Conservation (phyloP, 2,329 filamentous ascomycete genomes). For the Xylaria sp. region DNA sequence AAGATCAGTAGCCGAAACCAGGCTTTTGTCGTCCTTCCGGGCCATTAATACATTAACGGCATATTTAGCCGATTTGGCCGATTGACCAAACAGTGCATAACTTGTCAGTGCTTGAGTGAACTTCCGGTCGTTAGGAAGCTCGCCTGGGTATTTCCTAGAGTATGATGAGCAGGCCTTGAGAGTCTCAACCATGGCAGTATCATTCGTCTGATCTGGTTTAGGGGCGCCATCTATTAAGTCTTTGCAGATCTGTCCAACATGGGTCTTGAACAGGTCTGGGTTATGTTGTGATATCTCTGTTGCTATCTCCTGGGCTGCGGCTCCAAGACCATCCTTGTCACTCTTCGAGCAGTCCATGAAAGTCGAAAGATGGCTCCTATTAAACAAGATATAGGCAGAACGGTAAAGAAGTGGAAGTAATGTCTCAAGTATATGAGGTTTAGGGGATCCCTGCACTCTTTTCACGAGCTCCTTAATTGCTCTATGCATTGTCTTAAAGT, state of each 20-base stretch:
- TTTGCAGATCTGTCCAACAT: constrained; percentile 89
- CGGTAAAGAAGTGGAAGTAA: constrained; percentile 83
- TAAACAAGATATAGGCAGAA: constrained; percentile 84
- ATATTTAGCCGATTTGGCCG: constrained; percentile 86
- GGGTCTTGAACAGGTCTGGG: constrained; percentile 88
- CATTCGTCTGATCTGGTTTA: constrained; percentile 68
- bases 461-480: constrained; percentile 90
- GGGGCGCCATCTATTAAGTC: constrained; percentile 83
- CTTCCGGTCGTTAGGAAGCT: constrained; percentile 80
- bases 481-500: constrained; percentile 89
- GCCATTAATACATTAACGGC: constrained; percentile 89
- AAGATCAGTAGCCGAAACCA: constrained; percentile 85
- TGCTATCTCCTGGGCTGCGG: constrained; percentile 83
- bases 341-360: constrained; percentile 88
- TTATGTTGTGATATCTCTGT: constrained; percentile 91
- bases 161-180: constrained; percentile 94
- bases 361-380: constrained; percentile 88
- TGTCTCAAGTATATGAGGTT: constrained; percentile 74
- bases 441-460: constrained; percentile 72
- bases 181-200: constrained; percentile 80
- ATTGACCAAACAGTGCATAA: constrained; percentile 82
- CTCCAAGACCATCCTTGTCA: constrained; percentile 77
- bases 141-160: constrained; percentile 81
- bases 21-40: constrained; percentile 71
- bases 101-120: constrained; percentile 81